Evolutionary conservation across 1,284 basidiomycete genomes (phyloP), one percentile per base, ranked within the genome.

Genomic region (Trichosporon asahii): DNA sequence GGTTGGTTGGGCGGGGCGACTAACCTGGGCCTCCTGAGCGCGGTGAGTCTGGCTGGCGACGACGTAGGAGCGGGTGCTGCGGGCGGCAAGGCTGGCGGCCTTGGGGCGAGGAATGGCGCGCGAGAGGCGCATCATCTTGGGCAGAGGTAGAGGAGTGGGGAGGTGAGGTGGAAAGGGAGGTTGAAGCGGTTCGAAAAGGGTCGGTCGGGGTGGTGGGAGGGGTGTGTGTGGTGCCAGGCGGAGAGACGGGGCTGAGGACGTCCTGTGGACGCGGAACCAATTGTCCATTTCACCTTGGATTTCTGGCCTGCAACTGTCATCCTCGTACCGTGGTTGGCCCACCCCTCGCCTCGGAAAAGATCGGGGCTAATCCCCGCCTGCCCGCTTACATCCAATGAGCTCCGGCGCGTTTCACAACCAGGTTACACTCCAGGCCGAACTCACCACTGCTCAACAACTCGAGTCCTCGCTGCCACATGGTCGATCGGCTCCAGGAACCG

Each of bases 1-100:
- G 53, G 21, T 35, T 31, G 18, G n/a, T n/a, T n/a, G n/a, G n/a
- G 67, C n/a, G 18, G n/a, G 31, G 27, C 29, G 35, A 80, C 82
- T 74, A 64, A 83, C 82, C 29, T 78, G 66, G 23, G 83, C 82
- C 72, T 83, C 82, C 68, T 78, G 73, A n/a, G 82, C 83, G 49
- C 78, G 74, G 33, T 77, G 76, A 8, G 81, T 78, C 72, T 79
- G 78, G 44, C 78, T 79, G 27, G 83, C 78, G 60, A 79, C 78
- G 40, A 83, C 83, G 66, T 80, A 77, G 63, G 68, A 68, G 70
- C 78, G 73, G 15, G 73, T 66, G 61, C 70, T 72, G 66, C 71
- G 71, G 57, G 72, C 61, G 37, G 73, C 70, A 53, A 72, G 63
- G 33, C 67, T 63, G 64, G 70, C 66, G 29, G 33, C 40, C 63